Evolutionary conservation across 2,329 filamentous ascomycete genomes (phyloP).

Genomic region (Fusarium sp.): DNA sequence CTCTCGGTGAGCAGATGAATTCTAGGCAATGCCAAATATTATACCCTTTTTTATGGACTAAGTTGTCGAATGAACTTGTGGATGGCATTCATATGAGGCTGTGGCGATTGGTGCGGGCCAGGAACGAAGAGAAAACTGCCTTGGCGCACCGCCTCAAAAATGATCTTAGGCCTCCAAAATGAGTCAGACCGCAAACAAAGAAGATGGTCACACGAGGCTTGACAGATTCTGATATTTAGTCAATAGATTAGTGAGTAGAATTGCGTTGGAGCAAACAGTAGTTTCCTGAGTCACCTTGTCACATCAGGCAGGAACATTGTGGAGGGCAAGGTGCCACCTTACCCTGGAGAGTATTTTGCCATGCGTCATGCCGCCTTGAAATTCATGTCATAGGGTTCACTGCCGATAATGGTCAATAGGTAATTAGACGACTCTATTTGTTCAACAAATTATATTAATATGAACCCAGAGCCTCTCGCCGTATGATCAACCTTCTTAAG

Average conservation of each 20-base stretch:
- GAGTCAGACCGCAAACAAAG: constrained; percentile 40
- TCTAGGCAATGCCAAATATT: neutral
- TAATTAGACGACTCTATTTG: too few relatives aligned
- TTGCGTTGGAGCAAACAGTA: neutral
- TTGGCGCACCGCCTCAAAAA: constrained; percentile 45
- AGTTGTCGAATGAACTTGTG: constrained; percentile 7
- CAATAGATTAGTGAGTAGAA: neutral
- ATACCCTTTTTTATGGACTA: constrained; percentile 17
- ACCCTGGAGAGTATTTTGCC: constrained; percentile 23
- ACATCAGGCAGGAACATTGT: constrained; percentile 16
- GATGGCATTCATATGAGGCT: constrained; percentile 12
- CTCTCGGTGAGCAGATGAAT: neutral
- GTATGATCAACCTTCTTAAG: neutral
- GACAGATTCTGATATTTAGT: neutral
- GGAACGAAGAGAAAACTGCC: constrained; percentile 41
- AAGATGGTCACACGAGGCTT: neutral
- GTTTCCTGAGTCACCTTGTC: constrained; percentile 21
- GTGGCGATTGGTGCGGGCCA: constrained; percentile 35
- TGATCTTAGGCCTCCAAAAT: constrained; percentile 13
- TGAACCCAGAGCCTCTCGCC: too few relatives aligned
- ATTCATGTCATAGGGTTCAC: neutral
- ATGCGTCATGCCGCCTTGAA: constrained; percentile 24
- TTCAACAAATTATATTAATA: too few relatives aligned
- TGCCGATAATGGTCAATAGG: neutral
- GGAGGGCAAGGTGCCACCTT: constrained; percentile 15